Evolutionary conservation across 139 green algal genomes (phyloP), one percentile per base, ranked within the genome.

Genomic region (Micractinium sp.): DNA sequence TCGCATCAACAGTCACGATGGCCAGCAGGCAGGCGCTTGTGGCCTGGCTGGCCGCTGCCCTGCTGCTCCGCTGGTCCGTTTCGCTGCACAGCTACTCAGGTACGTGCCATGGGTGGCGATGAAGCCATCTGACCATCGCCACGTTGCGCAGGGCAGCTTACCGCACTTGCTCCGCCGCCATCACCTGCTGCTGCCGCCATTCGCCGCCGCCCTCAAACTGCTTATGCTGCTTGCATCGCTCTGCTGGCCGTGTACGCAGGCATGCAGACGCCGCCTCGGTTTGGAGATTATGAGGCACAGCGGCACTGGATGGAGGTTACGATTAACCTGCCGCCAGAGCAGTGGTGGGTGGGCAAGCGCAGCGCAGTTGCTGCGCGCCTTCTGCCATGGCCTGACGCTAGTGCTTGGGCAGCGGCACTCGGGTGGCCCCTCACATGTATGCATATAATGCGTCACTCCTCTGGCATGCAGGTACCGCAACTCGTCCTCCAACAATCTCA

Each of bases 241-340:
- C 19, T 77, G 33, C 15, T 53, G 2, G 23, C 61, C 29, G 22
- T 16, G 31, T 12, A 22, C 53, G 56, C 90, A 97, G 97, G 97
- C 15, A 74, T 88, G 27, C 88, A 80, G 0, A 93, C 82, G 7
- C 93, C 96, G 2, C 98, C 98, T 19, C 96, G 94, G 63, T 99
- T 94, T 92, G 98, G 98, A 0, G 98, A 99, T 90, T 99, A 99
- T 88, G 98, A 99, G 86, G 98, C 98, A 16, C 98, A 99, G 92
- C 92, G 98, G 0, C 98, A 99, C 88, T 99, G 98, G 98, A 99
- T 99, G 98, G 98, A 99, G 92, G 81, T 99, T 19, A 97, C 98
- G 0, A 38, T 97, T 0, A 93, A 98, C 82, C 47, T 96, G 67
- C 95, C 96, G 0, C n/a, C 94, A 0, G 56, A 25, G 0, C 81